These are phyloP conservation scores for Moniliophthora roreri DNA, from an alignment of 1,284 basidiomycete genomes.

Conservation along the genomic window DNA sequence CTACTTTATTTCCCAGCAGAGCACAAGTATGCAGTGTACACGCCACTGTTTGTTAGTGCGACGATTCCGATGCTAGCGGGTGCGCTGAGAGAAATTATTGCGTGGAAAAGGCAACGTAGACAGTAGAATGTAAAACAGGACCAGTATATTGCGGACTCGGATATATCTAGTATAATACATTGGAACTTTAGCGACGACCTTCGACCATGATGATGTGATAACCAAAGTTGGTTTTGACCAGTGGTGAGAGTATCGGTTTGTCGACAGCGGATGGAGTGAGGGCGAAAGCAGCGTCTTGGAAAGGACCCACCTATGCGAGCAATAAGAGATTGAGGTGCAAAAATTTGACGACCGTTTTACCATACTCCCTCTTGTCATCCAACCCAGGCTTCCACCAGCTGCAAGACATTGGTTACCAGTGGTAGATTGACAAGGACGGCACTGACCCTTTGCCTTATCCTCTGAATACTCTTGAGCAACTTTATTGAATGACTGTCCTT, in stretches of 20 bases:
- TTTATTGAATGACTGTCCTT: constrained; percentile 77
- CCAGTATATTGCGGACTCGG: too few relatives aligned
- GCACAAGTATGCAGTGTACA: constrained; percentile 94
- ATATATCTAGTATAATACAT: background rate
- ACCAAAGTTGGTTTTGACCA: constrained; percentile 82
- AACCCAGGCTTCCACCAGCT: constrained; percentile 83
- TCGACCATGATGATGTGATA: constrained; percentile 90
- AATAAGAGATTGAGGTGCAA: background rate
- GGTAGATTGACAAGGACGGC: background rate
- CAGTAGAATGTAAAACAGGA: background rate
- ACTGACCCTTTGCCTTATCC: constrained; percentile 81
- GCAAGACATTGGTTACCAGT: constrained; percentile 6
- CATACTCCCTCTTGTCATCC: constrained; percentile 84
- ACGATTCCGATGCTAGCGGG: constrained; percentile 81
- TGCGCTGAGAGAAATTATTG: constrained; percentile 64
- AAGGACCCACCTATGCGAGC: constrained; percentile 46
- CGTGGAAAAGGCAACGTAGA: constrained; percentile 47
- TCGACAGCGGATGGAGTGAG: constrained; percentile 76
- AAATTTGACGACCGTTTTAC: constrained; percentile 33
- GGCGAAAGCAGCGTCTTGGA: constrained; percentile 82
- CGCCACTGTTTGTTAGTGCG: constrained; percentile 88
- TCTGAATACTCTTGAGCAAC: constrained; percentile 86
- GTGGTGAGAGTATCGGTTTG: constrained; percentile 66
- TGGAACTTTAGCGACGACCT: constrained; percentile 53
- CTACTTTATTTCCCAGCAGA: constrained; percentile 96